Conservation (phyloP, 257 asterid genomes). For the Nicotiana sylvestris region DNA sequence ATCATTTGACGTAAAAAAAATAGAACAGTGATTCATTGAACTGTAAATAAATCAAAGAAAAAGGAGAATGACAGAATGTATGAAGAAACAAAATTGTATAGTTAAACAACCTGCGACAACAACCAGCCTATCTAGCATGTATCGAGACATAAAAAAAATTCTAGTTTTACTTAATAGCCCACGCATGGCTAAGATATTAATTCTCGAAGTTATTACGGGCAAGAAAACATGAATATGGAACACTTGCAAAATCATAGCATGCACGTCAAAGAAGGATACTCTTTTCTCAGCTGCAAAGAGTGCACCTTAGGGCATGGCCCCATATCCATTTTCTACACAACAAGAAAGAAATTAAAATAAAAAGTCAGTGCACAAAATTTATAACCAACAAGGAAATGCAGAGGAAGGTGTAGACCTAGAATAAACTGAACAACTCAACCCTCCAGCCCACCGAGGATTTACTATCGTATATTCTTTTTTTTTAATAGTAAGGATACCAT, state of each 20-base stretch:
- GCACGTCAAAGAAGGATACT: conserved; percentile 57
- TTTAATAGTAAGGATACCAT: too few species aligned
- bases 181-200: background rate
- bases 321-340: conserved; percentile 85
- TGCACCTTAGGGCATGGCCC: conserved; percentile 96
- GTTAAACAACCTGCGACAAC: background rate
- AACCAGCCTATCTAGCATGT: background rate
- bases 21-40: background rate
- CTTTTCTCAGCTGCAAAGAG: conserved; percentile 84
- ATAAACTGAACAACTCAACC: background rate
- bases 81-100: too few species aligned
- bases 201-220: background rate
- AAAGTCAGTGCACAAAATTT: background rate
- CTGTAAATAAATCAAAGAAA: background rate
- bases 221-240: background rate
- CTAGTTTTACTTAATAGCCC: background rate
- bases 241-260: background rate
- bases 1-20: background rate
- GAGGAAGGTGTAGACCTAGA: background rate
- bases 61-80: too few species aligned
- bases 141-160: background rate
- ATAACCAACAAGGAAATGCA: conserved; percentile 11
- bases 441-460: too few species aligned
- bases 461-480: too few species aligned
- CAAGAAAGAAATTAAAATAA: background rate